Evolutionary conservation across 2,329 filamentous ascomycete species (phyloP), one percentile per base, ranked within the genome.

Genomic region (Akanthomyces dipterigenus): DNA sequence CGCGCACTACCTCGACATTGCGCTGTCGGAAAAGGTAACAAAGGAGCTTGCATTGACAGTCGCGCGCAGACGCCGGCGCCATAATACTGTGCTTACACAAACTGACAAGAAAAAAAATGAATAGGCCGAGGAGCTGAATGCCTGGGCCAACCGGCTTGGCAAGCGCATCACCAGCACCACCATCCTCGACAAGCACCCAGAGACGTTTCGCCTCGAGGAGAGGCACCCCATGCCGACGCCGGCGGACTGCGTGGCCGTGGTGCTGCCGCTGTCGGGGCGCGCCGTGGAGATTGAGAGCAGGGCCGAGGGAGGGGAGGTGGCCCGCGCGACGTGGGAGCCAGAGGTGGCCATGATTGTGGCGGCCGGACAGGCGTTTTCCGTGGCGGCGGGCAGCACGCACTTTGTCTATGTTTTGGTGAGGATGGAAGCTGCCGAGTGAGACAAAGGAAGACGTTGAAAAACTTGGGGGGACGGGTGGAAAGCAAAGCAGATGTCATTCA

Each of bases 161-260:
- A 58, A 49, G 34, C 28, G 31, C 28, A 58, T 58, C 43, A 42
- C 45, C 43, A 58, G 55, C 55, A 58, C 55, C 42, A 58, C 55
- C 20, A 49, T 58, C 8, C 55, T 58, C 31, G 55, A 58, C 34
- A 58, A 49, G 45, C 55, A 58, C 18, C 55, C 55, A 3, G 55
- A 58, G 45, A 58, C 55, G 55, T 22, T 58, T 20, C 55, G 55
- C 34, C 45, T 58, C 18, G 55, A 58, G 22, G 20, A 22, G 28
- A 22, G 20, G 5, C 28, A 20, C 14, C 16, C 22, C 11, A 40
- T 58, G 55, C 4, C 22, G n/a, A 58, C 55, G 16, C 55, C 55
- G 5, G 55, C 38, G 5, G 45, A 46, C 55, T 49, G 20, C 34
- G 55, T 58, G 9, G 55, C 55, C 22, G 55, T 58, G 55, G 55